Conservation (phyloP, 2,329 filamentous ascomycete species). For the Bipolaris sorokiniana region DNA sequence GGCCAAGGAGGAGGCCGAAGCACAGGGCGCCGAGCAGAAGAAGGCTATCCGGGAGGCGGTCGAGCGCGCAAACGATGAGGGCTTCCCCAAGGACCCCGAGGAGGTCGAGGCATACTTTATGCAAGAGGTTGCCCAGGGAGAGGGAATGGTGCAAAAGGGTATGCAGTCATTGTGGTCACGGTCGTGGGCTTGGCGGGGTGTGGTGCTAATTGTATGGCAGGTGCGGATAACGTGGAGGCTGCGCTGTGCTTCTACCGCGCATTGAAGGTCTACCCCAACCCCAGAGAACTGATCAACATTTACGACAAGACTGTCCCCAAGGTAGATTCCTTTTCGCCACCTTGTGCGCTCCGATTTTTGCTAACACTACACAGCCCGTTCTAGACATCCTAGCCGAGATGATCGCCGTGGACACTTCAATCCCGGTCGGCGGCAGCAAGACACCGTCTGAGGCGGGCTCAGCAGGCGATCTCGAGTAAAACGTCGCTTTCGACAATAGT, state of each 20-base stretch:
- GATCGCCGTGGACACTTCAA: conserved; percentile 85
- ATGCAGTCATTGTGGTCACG: conserved; percentile 29
- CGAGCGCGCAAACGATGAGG: conserved; percentile 83
- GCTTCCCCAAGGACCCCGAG: conserved; percentile 87
- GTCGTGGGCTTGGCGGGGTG: neutral
- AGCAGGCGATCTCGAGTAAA: conserved; percentile 44
- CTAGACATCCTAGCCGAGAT: conserved; percentile 97
- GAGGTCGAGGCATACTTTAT: conserved; percentile 97
- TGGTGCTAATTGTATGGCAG: conserved; percentile 50
- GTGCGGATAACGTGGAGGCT: conserved; percentile 75
- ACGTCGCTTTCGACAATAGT: conserved; percentile 2
- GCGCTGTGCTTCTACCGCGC: conserved; percentile 98
- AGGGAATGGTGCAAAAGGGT: conserved; percentile 83
- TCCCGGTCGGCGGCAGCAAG: conserved; percentile 49
- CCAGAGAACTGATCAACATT: conserved; percentile 89
- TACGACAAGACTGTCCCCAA: conserved; percentile 99
- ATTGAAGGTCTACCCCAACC: conserved; percentile 96
- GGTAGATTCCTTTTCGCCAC: conserved; percentile 57
- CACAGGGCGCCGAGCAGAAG: conserved; percentile 69
- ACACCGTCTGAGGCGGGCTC: conserved; percentile 46
- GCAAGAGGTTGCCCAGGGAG: conserved; percentile 88
- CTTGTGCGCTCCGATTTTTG: neutral
- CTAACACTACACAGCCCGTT: conserved; percentile 67
- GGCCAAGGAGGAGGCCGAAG: conserved; percentile 74
- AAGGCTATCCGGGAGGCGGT: conserved; percentile 77